Evolutionary conservation across 1,139 yeast genomes (phyloP).

Genomic region (Suhomyces chickasaworum): DNA sequence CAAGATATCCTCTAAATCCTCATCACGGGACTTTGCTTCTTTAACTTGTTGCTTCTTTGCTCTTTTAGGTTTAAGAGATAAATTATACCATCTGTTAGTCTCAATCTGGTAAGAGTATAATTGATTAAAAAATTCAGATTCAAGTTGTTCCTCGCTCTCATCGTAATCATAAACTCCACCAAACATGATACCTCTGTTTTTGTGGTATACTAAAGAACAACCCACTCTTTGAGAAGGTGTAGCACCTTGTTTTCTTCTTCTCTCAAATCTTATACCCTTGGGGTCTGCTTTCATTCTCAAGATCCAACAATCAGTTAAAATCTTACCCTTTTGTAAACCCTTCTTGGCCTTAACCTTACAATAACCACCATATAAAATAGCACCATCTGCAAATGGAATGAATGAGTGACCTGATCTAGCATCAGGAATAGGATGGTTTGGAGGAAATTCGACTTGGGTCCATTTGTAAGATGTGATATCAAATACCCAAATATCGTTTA

Average conservation of each 20-base stretch:
- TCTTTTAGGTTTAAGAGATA: conserved; percentile 65
- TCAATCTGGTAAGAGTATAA: conserved; percentile 83
- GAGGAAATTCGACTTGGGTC: conserved; percentile 87
- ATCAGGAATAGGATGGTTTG: conserved; percentile 79
- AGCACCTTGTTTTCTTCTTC: conserved; percentile 85
- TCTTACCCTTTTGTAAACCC: conserved; percentile 89
- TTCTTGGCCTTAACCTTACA: conserved; percentile 89
- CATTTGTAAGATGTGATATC: conserved; percentile 89
- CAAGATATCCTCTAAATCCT: conserved; percentile 80
- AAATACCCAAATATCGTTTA: conserved; percentile 88
- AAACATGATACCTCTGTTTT: conserved; percentile 88
- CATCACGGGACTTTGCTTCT: conserved; percentile 62
- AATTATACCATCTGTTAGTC: conserved; percentile 84
- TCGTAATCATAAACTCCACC: conserved; percentile 96
- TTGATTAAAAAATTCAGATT: conserved; percentile 80
- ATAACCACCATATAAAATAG: conserved; percentile 89
- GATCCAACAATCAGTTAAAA: conserved; percentile 85
- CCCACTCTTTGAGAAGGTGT: conserved; percentile 95
- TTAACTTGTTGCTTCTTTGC: conserved; percentile 48
- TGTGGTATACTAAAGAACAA: conserved; percentile 83
- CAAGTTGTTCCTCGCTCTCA: conserved; percentile 91
- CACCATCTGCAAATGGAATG: conserved; percentile 81
- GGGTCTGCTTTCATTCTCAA: conserved; percentile 86
- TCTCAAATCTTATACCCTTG: conserved; percentile 80
- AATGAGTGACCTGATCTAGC: conserved; percentile 93